Conservation (phyloP, 2,329 filamentous ascomycete species). For the Fusarium subglutinans region DNA sequence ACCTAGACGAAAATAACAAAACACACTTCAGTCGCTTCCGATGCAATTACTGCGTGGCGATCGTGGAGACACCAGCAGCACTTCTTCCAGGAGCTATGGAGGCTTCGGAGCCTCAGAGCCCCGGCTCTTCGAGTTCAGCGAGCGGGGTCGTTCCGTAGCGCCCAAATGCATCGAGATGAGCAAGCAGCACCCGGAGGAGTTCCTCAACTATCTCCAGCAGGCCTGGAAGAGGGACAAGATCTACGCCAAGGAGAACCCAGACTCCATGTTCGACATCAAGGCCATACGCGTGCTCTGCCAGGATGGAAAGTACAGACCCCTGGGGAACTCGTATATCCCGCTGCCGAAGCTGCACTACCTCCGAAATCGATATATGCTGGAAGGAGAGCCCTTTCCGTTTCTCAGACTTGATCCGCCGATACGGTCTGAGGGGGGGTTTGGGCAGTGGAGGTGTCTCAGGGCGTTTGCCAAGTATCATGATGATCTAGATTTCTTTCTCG, state of each 20-base stretch:
- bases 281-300: conserved; percentile 30
- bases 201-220: conserved; percentile 36
- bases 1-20: conserved; percentile 5
- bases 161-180: conserved; percentile 35
- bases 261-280: conserved; percentile 35
- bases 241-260: conserved; percentile 32
- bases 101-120: conserved; percentile 34
- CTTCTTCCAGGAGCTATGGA: conserved; percentile 36
- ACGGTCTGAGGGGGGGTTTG: conserved; percentile 28
- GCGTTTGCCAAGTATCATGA: conserved; percentile 31
- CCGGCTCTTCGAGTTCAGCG: conserved; percentile 36
- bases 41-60: conserved; percentile 39
- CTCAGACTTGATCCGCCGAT: conserved; percentile 31
- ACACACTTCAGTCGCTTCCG: conserved; percentile 30
- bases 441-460: conserved; percentile 31
- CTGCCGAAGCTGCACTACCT: conserved; percentile 39
- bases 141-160: conserved; percentile 33
- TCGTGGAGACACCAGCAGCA: conserved; percentile 38
- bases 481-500: conserved; percentile 37
- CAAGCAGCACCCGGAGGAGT: conserved; percentile 33
- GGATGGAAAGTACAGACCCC: conserved; percentile 27
- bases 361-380: conserved; percentile 38
- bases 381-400: conserved; percentile 36
- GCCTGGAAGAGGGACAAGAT: conserved; percentile 37
- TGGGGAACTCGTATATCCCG: conserved; percentile 36